Conservation (phyloP, 1,284 basidiomycete species). For the Cutaneotrichosporon cutaneum region DNA sequence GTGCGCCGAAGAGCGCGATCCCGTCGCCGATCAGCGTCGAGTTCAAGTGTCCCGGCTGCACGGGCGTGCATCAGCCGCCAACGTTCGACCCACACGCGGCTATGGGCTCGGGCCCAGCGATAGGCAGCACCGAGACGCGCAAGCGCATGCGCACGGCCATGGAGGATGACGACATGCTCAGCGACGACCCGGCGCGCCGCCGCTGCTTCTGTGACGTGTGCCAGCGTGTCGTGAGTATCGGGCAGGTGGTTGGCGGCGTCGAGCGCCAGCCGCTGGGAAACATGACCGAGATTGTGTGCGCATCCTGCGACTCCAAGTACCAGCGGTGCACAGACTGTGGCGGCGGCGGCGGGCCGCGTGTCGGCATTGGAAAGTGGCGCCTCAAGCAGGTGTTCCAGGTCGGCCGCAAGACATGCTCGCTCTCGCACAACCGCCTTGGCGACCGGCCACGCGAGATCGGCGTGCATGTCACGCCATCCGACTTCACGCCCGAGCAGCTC, state of each 20-base stretch:
- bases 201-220: slow-evolving; percentile 50
- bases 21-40: slow-evolving; percentile 35
- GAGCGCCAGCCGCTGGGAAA: slow-evolving; percentile 30
- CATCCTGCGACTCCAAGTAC: slow-evolving; percentile 46
- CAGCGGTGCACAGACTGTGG: slow-evolving; percentile 46
- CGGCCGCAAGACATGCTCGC: slow-evolving; percentile 53
- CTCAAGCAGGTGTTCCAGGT: slow-evolving; percentile 55
- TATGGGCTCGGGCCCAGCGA: slow-evolving; percentile 10
- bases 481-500: slow-evolving; percentile 47
- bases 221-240: slow-evolving; percentile 44
- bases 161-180: slow-evolving; percentile 43
- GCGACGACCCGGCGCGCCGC: slow-evolving; percentile 17
- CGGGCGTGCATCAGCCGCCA: slow-evolving; percentile 31
- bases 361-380: slow-evolving; percentile 56
- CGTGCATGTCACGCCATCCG: slow-evolving; percentile 48
- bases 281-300: slow-evolving; percentile 46
- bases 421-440: slow-evolving; percentile 52
- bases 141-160: slow-evolving; percentile 43
- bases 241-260: slow-evolving; percentile 37
- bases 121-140: slow-evolving; percentile 46
- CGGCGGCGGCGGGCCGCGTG: slow-evolving; percentile 51
- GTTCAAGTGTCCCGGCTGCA: slow-evolving; percentile 37
- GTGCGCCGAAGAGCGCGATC: slow-evolving; percentile 41
- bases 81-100: slow-evolving; percentile 27
- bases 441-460: slow-evolving; percentile 48